Evolutionary conservation across 1,284 basidiomycete genomes (phyloP), one percentile per base, ranked within the genome.

Genomic region (Ustilago crameri): DNA sequence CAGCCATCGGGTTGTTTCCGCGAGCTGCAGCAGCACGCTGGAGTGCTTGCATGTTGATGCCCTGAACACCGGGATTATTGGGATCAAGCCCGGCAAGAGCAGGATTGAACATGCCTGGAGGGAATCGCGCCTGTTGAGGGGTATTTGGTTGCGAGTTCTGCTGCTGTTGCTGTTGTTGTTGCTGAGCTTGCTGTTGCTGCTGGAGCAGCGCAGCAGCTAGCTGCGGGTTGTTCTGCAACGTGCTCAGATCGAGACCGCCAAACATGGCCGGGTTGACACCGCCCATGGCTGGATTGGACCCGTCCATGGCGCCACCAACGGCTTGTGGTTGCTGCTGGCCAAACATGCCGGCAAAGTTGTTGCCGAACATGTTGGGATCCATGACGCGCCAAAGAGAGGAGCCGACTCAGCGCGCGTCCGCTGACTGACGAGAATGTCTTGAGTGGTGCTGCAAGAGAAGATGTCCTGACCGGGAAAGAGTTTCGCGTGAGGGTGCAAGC

Each of bases 351-450:
- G 69, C 69, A 63, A 66, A 66, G 45, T 63, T 55, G 55, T 66
- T 72, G 63, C 69, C 63, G 48, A 72, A 72, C 63, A 72, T 62
- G 69, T 66, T 63, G 52, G 69, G 69, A 51, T 72, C 59, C 69
- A 72, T 72, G 63, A 54, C 57, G 63, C 63, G 58, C 68, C 41
- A 24, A 18, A 3, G 45, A 53, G 53, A 27, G 5, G n/a, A 42
- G 54, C 17, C 58, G 58, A 55, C 34, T 52, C 65, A 57, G 54
- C 58, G 56, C 57, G 57, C 63, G 57, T 56, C 49, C 23, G 56
- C 56, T 55, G 56, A 60, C 52, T 41, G 50, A 57, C 44, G 26
- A 53, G 0, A 40, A 46, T 9, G 48, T n/a, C n/a, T 10, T 8
- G 30, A 23, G 14, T 42, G 20, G 30, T 10, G 12, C 9, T 20